A percentile compares a stretch with the other conserved stretches of the same genome.
phyloP scores from a whole-genome alignment of 116 monocot species.

The Posidonia oceanica region DNA sequence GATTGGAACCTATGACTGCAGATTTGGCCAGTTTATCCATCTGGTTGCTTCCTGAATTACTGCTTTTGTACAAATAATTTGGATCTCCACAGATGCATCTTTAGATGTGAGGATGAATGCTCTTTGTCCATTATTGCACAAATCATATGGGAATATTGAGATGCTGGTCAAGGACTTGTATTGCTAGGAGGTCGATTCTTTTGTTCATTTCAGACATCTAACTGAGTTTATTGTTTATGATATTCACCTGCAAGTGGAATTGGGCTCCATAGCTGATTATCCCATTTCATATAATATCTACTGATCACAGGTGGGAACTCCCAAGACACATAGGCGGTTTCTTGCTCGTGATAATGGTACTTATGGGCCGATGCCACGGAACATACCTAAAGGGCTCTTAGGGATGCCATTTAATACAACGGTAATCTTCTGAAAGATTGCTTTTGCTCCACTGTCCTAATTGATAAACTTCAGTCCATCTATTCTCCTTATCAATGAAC shows the following conservation, averaged over 20 bases:
- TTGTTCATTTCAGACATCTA: too few relatives aligned
- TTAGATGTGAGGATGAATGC: too few relatives aligned
- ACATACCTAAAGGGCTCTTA: constrained; percentile 76
- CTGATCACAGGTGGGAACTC: constrained; percentile 62
- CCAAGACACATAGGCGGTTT: constrained; percentile 85
- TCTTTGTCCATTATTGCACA: too few relatives aligned
- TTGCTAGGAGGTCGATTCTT: too few relatives aligned
- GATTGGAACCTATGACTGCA: too few relatives aligned
- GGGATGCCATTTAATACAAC: constrained; percentile 99
- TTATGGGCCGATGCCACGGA: constrained; percentile 91
- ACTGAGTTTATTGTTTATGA: too few relatives aligned
- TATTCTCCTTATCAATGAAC: background rate
- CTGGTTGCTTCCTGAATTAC: too few relatives aligned
- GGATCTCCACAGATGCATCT: too few relatives aligned
- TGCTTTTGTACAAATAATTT: too few relatives aligned
- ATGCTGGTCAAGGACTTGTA: too few relatives aligned
- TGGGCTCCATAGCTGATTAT: background rate
- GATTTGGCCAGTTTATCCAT: too few relatives aligned
- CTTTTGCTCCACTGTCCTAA: background rate
- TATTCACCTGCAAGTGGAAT: background rate
- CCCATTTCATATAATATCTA: background rate
- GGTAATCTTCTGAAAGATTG: constrained; percentile 20
- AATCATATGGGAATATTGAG: too few relatives aligned
- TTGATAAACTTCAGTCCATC: background rate
- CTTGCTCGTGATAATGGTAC: constrained; percentile 89